Evolutionary conservation across 179 eudicot genomes (phyloP).

Genomic region (Carnegiea gigantea): DNA sequence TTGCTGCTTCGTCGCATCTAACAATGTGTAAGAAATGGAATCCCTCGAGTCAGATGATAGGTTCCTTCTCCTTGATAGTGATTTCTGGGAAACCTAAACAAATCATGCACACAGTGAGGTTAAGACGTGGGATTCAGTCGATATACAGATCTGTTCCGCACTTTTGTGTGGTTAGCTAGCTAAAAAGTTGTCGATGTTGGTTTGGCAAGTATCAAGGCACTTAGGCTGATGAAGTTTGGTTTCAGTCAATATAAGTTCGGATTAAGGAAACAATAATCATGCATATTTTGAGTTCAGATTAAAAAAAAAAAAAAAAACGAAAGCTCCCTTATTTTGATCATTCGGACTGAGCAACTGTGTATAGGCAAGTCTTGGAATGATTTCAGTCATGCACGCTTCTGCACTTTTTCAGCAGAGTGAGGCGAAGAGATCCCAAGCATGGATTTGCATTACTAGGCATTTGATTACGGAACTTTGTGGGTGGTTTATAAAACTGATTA

Average conservation of each 20-base stretch:
- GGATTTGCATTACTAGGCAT: not conserved
- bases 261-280: not conserved
- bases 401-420: not conserved
- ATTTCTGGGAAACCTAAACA: constrained; percentile 75
- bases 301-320: too few relatives aligned
- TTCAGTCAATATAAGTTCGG: not conserved
- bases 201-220: not conserved
- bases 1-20: constrained; percentile 70
- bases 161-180: not conserved
- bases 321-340: not conserved
- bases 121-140: not conserved
- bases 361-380: not conserved
- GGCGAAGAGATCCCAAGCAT: not conserved
- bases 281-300: too few relatives aligned
- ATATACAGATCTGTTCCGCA: not conserved
- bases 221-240: not conserved
- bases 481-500: not conserved
- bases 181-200: not conserved
- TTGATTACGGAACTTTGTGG: not conserved
- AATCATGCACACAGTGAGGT: not conserved
- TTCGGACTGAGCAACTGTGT: not conserved
- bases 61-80: constrained; percentile 55
- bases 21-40: constrained; percentile 58
- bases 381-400: not conserved
- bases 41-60: constrained; percentile 47